Evolutionary conservation across 208 protist genomes (phyloP).

Genomic region (Trypanosoma platydactyli): DNA sequence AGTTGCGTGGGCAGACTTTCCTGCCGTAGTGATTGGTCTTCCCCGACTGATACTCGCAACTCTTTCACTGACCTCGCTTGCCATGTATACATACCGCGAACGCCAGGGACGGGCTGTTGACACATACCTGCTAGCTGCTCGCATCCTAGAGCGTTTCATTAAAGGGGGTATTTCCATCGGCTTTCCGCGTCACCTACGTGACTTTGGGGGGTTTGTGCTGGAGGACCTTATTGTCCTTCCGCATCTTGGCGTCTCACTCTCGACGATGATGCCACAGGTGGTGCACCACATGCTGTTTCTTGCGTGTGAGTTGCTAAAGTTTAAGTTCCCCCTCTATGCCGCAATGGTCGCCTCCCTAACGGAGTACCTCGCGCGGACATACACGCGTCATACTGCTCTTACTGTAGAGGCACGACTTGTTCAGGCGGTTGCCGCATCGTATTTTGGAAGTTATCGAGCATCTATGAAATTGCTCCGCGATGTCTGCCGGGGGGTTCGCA

Average conservation of each 20-base stretch:
- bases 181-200: conserved; percentile 34
- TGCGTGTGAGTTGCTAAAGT: conserved; percentile 47
- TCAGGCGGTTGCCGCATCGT: conserved; percentile 58
- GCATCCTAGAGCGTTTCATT: conserved; percentile 45
- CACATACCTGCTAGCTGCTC: conserved; percentile 49
- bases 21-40: conserved; percentile 26
- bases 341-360: conserved; percentile 55
- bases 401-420: conserved; percentile 63
- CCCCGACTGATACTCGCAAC: conserved; percentile 44
- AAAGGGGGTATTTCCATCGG: conserved; percentile 30
- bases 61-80: conserved; percentile 54
- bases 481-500: conserved; percentile 51
- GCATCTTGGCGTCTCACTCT: conserved; percentile 32
- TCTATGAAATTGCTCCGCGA: conserved; percentile 54
- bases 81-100: conserved; percentile 59
- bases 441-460: conserved; percentile 50
- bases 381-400: conserved; percentile 42
- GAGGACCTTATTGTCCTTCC: conserved; percentile 33
- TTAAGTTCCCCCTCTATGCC: conserved; percentile 49
- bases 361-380: conserved; percentile 59
- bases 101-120: conserved; percentile 53
- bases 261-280: conserved; percentile 33
- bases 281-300: conserved; percentile 57
- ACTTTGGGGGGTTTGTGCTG: conserved; percentile 41
- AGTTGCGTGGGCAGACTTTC: conserved; percentile 12